Evolutionary conservation across 2,329 filamentous ascomycete genomes (phyloP).

Genomic region (Nemania abortiva): DNA sequence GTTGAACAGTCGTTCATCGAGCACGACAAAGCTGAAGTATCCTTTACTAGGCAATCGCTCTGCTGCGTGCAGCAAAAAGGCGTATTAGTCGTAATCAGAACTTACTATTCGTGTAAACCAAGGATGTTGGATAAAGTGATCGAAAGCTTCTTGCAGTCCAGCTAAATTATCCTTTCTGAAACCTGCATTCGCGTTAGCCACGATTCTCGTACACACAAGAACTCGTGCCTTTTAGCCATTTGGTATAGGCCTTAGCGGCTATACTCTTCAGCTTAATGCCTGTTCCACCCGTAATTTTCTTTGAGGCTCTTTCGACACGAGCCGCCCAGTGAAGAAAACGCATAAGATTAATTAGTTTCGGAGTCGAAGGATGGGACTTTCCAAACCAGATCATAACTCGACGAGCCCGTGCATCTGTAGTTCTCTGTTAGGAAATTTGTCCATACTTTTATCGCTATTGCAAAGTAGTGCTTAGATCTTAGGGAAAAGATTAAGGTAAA

Average conservation of each 20-base stretch:
- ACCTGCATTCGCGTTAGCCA: conserved; percentile 1
- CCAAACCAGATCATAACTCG: conserved; percentile 23
- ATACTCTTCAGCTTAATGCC: too few species aligned
- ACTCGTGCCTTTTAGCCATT: neutral
- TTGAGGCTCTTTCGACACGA: neutral
- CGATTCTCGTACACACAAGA: neutral
- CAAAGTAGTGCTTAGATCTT: neutral
- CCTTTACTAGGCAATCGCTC: too few species aligned
- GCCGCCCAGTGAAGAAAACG: neutral
- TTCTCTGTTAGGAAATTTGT: neutral
- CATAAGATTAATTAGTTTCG: neutral
- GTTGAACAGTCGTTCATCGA: neutral
- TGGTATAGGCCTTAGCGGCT: neutral
- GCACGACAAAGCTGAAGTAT: too few species aligned
- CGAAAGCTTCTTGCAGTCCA: neutral
- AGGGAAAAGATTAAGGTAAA: neutral
- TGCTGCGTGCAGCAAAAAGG: neutral
- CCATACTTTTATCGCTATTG: neutral
- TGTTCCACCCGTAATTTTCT: neutral
- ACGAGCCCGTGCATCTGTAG: conserved; percentile 7
- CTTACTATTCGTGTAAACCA: conserved; percentile 27
- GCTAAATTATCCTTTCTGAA: neutral
- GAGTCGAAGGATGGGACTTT: neutral
- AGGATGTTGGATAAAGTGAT: neutral
- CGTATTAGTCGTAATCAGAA: neutral